Conservation (phyloP, 2,329 filamentous ascomycete species). For the Calycina marina region DNA sequence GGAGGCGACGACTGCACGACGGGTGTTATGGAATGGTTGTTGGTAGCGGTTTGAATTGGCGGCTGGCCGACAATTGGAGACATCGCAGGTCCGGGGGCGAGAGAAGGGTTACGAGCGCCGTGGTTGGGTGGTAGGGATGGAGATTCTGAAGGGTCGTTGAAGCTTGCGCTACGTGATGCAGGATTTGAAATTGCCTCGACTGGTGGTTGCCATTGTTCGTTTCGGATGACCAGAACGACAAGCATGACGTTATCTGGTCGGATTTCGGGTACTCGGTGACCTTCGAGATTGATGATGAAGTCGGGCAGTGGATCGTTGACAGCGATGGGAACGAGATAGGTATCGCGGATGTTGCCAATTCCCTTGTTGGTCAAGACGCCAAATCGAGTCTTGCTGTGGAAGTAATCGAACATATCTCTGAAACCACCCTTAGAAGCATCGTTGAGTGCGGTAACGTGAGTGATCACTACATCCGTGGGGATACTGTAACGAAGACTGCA, state of each 20-base stretch:
- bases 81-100: slow-evolving; percentile 32
- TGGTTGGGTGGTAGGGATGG: slow-evolving; percentile 23
- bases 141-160: slow-evolving; percentile 14
- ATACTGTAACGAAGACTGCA: slow-evolving; percentile 72
- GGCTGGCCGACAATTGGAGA: slow-evolving; percentile 36
- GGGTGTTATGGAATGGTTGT: too few species aligned
- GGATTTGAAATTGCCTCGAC: too few species aligned
- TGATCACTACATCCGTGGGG: slow-evolving; percentile 71
- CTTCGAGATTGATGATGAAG: slow-evolving; percentile 78
- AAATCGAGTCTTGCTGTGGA: slow-evolving; percentile 66
- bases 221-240: slow-evolving; percentile 71
- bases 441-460: slow-evolving; percentile 53
- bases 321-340: slow-evolving; percentile 79
- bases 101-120: slow-evolving; percentile 30
- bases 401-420: slow-evolving; percentile 73
- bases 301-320: slow-evolving; percentile 62
- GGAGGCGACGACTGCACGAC: slow-evolving; percentile 9
- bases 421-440: slow-evolving; percentile 44
- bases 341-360: slow-evolving; percentile 65
- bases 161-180: too few species aligned
- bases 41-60: not conserved
- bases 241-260: slow-evolving; percentile 65
- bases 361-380: slow-evolving; percentile 73
- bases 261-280: slow-evolving; percentile 61
- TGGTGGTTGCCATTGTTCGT: slow-evolving; percentile 26